Conservation (phyloP, 331 rosid genomes). For the Stylosanthes scabra region DNA sequence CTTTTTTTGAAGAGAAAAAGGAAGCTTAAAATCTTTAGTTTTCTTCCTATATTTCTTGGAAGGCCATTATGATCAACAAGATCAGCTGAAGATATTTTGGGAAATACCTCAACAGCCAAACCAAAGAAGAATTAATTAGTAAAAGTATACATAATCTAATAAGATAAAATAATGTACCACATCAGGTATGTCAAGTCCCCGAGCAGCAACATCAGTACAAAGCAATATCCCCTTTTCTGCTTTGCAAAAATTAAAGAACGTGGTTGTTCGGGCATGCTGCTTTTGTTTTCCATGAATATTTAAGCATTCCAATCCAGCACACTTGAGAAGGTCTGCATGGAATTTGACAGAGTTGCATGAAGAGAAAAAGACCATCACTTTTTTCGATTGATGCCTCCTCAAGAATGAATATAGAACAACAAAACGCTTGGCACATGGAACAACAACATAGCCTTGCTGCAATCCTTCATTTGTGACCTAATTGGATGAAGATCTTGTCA, state of each 20-base stretch:
- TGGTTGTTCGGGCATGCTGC: constrained; percentile 81
- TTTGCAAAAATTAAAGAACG: constrained; percentile 81
- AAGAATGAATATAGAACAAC: constrained; percentile 86
- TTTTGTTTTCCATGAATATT: constrained; percentile 97
- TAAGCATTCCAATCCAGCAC: constrained; percentile 69
- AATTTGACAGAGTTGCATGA: constrained; percentile 93
- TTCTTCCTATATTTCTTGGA: background rate
- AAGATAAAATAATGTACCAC: constrained; percentile 62
- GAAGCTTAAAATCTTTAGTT: background rate
- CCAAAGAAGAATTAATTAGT: background rate
- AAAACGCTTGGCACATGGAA: constrained; percentile 82
- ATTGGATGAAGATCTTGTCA: constrained; percentile 33
- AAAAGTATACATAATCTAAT: constrained; percentile 18
- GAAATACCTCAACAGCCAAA: background rate
- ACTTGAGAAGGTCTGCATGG: constrained; percentile 87
- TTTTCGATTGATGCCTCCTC: constrained; percentile 71
- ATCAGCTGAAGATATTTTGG: constrained; percentile 12
- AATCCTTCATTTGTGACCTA: constrained; percentile 98
- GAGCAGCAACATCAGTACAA: constrained; percentile 99
- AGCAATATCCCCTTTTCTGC: constrained; percentile 96
- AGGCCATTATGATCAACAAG: background rate
- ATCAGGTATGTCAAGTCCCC: constrained; percentile 96
- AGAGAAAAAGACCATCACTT: constrained; percentile 98
- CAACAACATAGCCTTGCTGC: constrained; percentile 95
- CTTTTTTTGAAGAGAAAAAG: background rate